phyloP scores from a whole-genome alignment of 805 yeast species.

The Cyberlindnera americana region DNA sequence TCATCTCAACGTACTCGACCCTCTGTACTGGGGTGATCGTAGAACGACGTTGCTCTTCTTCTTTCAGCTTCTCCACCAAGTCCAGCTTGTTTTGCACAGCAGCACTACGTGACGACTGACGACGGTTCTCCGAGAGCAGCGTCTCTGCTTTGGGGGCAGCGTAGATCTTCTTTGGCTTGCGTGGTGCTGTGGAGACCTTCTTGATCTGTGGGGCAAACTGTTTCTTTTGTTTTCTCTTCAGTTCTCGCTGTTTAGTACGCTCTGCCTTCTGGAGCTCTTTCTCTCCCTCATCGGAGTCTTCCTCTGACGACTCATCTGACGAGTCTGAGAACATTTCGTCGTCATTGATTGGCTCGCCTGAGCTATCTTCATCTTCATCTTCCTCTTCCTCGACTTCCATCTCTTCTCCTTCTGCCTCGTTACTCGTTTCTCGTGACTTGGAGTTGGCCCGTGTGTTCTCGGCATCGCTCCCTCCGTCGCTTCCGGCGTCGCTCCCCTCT shows the following conservation, averaged over 20 bases:
- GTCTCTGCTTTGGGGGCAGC: slow-evolving; percentile 46
- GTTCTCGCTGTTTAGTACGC: slow-evolving; percentile 28
- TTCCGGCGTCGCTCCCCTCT: slow-evolving; percentile 29
- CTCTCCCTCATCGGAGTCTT: slow-evolving; percentile 67
- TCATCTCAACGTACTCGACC: slow-evolving; percentile 39
- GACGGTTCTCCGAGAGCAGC: slow-evolving; percentile 48
- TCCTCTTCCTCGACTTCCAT: too few relatives aligned
- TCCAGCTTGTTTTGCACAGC: slow-evolving; percentile 75
- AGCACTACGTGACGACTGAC: slow-evolving; percentile 74
- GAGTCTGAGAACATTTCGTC: slow-evolving; percentile 52
- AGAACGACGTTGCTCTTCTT: slow-evolving; percentile 58
- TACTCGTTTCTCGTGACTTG: slow-evolving; percentile 20
- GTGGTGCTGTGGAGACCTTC: slow-evolving; percentile 26
- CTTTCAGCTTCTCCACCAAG: slow-evolving; percentile 67
- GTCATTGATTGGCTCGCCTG: slow-evolving; percentile 4
- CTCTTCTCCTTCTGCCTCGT: slow-evolving; percentile 8
- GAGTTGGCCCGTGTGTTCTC: neutral
- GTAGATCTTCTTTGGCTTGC: slow-evolving; percentile 31
- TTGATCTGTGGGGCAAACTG: slow-evolving; percentile 33
- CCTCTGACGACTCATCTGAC: slow-evolving; percentile 45
- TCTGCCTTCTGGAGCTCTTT: slow-evolving; percentile 50
- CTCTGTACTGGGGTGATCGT: slow-evolving; percentile 39
- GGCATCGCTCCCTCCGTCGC: slow-evolving; percentile 18
- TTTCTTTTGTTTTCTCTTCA: slow-evolving; percentile 28
- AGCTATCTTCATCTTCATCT: slow-evolving; percentile 28